Evolutionary conservation across 2,329 filamentous ascomycete species (phyloP).

Genomic region (Xylariales sp.): DNA sequence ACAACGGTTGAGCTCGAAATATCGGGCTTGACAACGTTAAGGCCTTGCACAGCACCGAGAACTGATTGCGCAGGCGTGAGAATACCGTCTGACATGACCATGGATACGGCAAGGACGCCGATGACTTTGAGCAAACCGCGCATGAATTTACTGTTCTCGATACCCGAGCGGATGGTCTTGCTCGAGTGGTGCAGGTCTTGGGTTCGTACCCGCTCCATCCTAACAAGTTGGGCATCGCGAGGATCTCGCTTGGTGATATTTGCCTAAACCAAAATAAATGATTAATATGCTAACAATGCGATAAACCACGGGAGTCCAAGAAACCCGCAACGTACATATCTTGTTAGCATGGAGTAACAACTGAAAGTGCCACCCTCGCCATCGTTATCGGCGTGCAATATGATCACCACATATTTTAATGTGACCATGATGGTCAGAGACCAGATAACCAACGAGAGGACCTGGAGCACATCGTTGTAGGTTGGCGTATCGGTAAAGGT

Average conservation of each 20-base stretch:
- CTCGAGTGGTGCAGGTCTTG: constrained; percentile 50
- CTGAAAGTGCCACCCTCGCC: constrained; percentile 69
- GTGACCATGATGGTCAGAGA: constrained; percentile 65
- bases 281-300: neutral
- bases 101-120: constrained; percentile 61
- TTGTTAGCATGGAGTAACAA: constrained; percentile 59
- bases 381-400: constrained; percentile 64
- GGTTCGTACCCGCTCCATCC: constrained; percentile 55
- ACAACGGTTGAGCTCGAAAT: constrained; percentile 55
- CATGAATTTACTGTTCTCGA: constrained; percentile 52
- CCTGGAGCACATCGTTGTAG: constrained; percentile 57
- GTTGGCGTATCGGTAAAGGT: constrained; percentile 55
- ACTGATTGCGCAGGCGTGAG: constrained; percentile 68
- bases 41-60: constrained; percentile 63
- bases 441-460: constrained; percentile 66
- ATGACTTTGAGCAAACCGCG: constrained; percentile 54
- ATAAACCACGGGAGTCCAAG: no score
- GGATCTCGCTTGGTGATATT: constrained; percentile 59
- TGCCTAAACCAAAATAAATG: constrained; percentile 28
- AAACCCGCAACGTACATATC: constrained; percentile 49
- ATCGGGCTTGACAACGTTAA: constrained; percentile 52
- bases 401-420: constrained; percentile 63
- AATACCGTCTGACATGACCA: constrained; percentile 64
- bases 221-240: constrained; percentile 47
- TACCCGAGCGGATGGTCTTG: constrained; percentile 46